A percentile compares a stretch with the other conserved stretches of the same genome.
Conservation (phyloP, 305 asterid species). For the Lippia alba region DNA sequence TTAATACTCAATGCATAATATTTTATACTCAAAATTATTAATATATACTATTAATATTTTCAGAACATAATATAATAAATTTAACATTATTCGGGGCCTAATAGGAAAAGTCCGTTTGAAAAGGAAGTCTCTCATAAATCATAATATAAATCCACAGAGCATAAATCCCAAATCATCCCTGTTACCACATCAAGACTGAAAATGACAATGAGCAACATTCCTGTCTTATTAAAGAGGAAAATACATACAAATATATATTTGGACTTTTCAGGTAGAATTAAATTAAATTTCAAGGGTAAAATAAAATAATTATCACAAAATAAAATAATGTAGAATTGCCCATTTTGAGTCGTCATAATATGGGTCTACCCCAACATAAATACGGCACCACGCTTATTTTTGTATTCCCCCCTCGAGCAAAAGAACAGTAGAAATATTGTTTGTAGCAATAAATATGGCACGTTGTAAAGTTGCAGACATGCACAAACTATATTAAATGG, state of each 20-base stretch:
- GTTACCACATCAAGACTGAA: slow-evolving; percentile 41
- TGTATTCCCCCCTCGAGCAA: slow-evolving; percentile 25
- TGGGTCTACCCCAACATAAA: slow-evolving; percentile 42
- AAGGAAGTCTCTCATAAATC: slow-evolving; percentile 38
- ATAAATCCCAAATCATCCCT: slow-evolving; percentile 36
- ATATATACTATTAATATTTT: background rate
- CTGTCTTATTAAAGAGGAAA: slow-evolving; percentile 34
- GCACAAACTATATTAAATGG: too few relatives aligned
- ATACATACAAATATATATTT: background rate
- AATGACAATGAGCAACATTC: slow-evolving; percentile 41
- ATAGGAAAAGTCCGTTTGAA: slow-evolving; percentile 42
- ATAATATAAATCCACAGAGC: slow-evolving; percentile 30
- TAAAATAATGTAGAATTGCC: slow-evolving; percentile 29
- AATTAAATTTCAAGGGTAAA: background rate
- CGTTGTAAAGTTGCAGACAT: background rate
- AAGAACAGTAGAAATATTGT: slow-evolving; percentile 13
- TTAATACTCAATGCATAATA: background rate
- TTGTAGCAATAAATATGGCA: slow-evolving; percentile 36
- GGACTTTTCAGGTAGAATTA: background rate
- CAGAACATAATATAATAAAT: slow-evolving; percentile 15
- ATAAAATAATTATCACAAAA: background rate
- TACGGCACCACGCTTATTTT: slow-evolving; percentile 39
- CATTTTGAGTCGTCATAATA: slow-evolving; percentile 16
- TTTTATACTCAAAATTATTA: background rate
- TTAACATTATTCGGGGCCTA: slow-evolving; percentile 27